Evolutionary conservation across 176 grass and related monocot genomes (phyloP).

Genomic region (Thalia dealbata): DNA sequence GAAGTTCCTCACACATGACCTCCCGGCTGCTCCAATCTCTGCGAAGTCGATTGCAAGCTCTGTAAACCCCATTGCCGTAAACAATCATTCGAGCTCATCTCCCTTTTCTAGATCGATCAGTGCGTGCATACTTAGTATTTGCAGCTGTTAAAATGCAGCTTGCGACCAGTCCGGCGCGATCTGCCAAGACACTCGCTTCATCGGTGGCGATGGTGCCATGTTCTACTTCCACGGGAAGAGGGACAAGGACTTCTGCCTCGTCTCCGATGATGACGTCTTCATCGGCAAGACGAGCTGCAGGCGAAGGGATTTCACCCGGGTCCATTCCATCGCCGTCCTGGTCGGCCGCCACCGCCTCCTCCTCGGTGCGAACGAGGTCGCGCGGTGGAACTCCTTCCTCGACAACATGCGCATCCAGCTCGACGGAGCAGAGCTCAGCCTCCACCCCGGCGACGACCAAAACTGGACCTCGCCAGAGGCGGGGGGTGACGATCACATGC

Average conservation of each 20-base stretch:
- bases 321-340: constrained; percentile 18
- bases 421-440: too few relatives aligned
- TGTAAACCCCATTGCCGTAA: neutral
- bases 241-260: constrained; percentile 25
- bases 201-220: constrained; percentile 26
- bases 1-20: neutral
- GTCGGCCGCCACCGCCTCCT: too few relatives aligned
- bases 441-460: too few relatives aligned
- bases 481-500: too few relatives aligned
- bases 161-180: neutral
- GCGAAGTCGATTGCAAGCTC: neutral
- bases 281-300: constrained; percentile 24
- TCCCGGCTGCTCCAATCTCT: neutral
- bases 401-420: too few relatives aligned
- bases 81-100: neutral
- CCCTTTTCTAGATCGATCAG: neutral
- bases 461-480: too few relatives aligned
- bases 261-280: constrained; percentile 24
- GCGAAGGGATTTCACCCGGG: constrained; percentile 25
- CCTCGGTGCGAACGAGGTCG: too few relatives aligned
- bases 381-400: too few relatives aligned
- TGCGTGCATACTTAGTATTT: too few relatives aligned
- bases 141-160: too few relatives aligned
- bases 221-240: constrained; percentile 38
- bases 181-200: constrained; percentile 37